These are phyloP conservation scores for Cystobasidiaceae sp. DNA, from an alignment of 1,284 basidiomycete genomes.

Conservation along the genomic window DNA sequence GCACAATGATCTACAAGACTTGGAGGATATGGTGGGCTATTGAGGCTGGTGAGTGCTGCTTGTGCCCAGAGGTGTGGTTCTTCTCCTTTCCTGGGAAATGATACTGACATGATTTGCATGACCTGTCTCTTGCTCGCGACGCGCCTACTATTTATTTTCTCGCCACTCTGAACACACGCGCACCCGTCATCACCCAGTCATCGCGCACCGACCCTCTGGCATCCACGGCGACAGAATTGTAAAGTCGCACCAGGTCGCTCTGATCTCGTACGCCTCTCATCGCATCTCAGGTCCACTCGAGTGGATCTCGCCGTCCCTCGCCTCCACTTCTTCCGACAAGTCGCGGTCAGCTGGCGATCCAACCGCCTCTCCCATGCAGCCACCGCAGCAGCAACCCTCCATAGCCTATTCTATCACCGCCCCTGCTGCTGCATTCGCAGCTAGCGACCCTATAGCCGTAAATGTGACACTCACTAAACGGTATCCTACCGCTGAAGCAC, in stretches of 20 bases:
- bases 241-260: conserved; percentile 29
- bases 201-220: conserved; percentile 27
- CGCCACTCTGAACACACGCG: too few relatives aligned
- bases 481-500: conserved; percentile 13
- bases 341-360: too few relatives aligned
- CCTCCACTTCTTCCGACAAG: too few relatives aligned
- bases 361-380: too few relatives aligned
- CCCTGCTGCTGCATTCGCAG: conserved; percentile 9
- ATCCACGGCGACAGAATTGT: conserved; percentile 25
- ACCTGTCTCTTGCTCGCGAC: too few relatives aligned
- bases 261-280: conserved; percentile 15
- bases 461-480: conserved; percentile 12
- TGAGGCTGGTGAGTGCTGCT: conserved; percentile 68
- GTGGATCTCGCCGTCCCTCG: background rate
- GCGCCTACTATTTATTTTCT: background rate
- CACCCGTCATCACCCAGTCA: conserved; percentile 9
- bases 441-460: conserved; percentile 31
- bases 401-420: conserved; percentile 31
- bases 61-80: too few relatives aligned
- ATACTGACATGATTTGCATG: too few relatives aligned
- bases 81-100: too few relatives aligned
- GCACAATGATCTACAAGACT: conserved; percentile 65
- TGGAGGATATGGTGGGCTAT: conserved; percentile 73
- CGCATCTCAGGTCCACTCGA: background rate
- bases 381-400: background rate